Base-by-base conservation (phyloP, 2,329 filamentous ascomycete species). In the Epichloe festucae region DNA sequence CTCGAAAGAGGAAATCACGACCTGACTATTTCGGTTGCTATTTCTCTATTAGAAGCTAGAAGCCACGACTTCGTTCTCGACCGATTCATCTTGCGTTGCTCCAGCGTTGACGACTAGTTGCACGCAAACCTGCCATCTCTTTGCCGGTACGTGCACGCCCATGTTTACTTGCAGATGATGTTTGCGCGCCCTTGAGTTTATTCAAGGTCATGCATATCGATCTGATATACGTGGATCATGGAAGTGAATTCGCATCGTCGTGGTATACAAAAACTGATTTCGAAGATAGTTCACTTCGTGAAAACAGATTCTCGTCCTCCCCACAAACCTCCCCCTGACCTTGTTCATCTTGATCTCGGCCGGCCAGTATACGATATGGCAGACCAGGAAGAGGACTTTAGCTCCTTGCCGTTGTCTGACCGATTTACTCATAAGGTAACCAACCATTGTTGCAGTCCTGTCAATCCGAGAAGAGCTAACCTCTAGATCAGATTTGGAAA, bases 311-410 rank as follows among this genome's bases (percentile, higher is more conserved):
- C 10, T 14, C 42, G 23, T 31, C 39, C 8, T 19, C 44, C 42
- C 4, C 36, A 48, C 40, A 43, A 52, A 40, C 56, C 12, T 46
- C 21, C 52, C 48, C 59, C 58, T 31, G 59, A 51, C 49, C 55
- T 53, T 34, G 51, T 52, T 23, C 51, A 57, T 19, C 56, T 55
- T 55, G 42, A 54, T 8, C 54, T 56, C 50, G 51, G 55, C 45
- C 36, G 50, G 34, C 36, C 48, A 50, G 44, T 56, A 54, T 56
- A 56, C 60, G 63, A 56, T 58, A 94, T 94, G 88, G 87, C 85
- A 53, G 89, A 94, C 58, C 72, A 77, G 65, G 87, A 91, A 68
- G 87, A 90, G 64, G 88, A 95, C 67, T 91, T 85, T 67, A 85
- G 82, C 70, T 80, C 84, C 57, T 73, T 95, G 55, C 85, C 89